Percentiles rank a stretch among this genome's conserved stretches.
Conservation (phyloP, 345 rosid genomes). For the Eucalyptus erythrocorys region DNA sequence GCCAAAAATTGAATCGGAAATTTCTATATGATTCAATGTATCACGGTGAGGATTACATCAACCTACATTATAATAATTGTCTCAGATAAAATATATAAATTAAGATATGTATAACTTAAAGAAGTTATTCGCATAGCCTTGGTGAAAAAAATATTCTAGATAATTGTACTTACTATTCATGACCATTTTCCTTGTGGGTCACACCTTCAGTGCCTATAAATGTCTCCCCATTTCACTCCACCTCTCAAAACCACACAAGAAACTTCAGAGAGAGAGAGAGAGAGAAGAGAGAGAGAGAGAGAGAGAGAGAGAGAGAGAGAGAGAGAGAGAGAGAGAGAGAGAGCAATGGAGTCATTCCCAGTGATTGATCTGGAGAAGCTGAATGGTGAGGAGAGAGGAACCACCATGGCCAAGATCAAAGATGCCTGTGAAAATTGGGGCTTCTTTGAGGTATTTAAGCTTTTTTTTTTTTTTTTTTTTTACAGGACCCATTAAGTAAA, state of each 20-base stretch:
- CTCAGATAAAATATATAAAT: too few relatives aligned
- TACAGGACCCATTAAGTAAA: background rate
- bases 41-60: too few relatives aligned
- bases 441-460: conserved; percentile 57
- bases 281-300: background rate
- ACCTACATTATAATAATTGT: too few relatives aligned
- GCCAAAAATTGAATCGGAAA: too few relatives aligned
- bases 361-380: conserved; percentile 48
- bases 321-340: background rate
- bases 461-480: background rate
- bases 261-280: background rate
- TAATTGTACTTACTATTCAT: background rate
- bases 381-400: conserved; percentile 42
- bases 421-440: conserved; percentile 85
- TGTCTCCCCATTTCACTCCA: conserved; percentile 7
- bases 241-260: background rate
- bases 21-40: too few relatives aligned
- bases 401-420: conserved; percentile 42
- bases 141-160: too few relatives aligned
- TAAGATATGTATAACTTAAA: too few relatives aligned
- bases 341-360: conserved; percentile 48
- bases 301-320: background rate
- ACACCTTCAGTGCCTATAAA: conserved; percentile 33
- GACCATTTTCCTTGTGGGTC: background rate
- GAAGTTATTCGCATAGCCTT: too few relatives aligned